Evolutionary conservation across 139 green algal genomes (phyloP).

Genomic region (Auxenochlorella pyrenoidosa): DNA sequence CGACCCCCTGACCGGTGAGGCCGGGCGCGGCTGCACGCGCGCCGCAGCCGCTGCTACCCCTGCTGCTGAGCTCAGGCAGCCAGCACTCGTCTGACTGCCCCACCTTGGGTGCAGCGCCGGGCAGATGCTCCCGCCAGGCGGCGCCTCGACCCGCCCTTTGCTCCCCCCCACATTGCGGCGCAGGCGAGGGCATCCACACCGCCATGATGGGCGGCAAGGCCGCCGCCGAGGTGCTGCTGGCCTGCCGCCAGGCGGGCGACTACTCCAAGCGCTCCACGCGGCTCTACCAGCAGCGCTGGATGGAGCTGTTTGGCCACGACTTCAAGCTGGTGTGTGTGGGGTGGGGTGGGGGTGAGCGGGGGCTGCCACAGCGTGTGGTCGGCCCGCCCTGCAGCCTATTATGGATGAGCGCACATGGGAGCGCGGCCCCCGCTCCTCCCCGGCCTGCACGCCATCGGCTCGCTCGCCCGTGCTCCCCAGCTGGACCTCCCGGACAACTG

Average conservation of each 20-base stretch:
- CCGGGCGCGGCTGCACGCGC: neutral
- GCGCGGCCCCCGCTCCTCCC: too few relatives aligned
- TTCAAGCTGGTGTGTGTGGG: conserved; percentile 69
- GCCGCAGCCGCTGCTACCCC: neutral
- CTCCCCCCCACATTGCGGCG: too few relatives aligned
- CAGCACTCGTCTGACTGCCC: too few relatives aligned
- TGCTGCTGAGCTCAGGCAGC: neutral
- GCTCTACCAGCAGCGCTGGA: conserved; percentile 78
- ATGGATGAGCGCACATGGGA: too few relatives aligned
- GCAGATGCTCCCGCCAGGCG: too few relatives aligned
- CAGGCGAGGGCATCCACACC: conserved; percentile 91
- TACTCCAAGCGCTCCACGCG: conserved; percentile 66
- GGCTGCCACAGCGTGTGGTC: too few relatives aligned
- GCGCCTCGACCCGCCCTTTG: neutral
- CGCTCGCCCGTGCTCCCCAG: too few relatives aligned
- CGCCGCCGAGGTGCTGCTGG: conserved; percentile 80
- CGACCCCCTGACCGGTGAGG: conserved; percentile 80
- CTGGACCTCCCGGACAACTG: too few relatives aligned
- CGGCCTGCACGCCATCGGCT: too few relatives aligned
- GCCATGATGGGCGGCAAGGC: conserved; percentile 94
- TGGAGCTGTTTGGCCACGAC: conserved; percentile 83
- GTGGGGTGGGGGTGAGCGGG: too few relatives aligned
- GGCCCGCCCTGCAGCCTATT: too few relatives aligned
- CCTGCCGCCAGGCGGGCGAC: conserved; percentile 79
- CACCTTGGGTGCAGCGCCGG: too few relatives aligned